Conservation (phyloP, 371 early-diverging fungal genomes). For the Mucor mucedo region DNA sequence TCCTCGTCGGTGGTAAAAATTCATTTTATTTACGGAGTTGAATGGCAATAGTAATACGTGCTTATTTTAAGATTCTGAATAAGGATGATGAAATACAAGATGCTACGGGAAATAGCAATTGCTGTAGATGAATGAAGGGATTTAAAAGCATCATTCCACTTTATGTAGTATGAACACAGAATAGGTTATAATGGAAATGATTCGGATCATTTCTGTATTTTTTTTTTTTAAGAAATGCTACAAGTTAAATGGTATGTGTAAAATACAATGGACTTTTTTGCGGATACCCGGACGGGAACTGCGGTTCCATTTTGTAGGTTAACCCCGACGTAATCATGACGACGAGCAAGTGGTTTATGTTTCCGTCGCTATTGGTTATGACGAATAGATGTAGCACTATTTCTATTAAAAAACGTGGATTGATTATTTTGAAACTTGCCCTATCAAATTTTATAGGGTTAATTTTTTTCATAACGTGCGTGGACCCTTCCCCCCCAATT, state of each 20-base stretch:
- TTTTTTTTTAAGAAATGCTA: too few relatives aligned
- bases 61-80: not conserved
- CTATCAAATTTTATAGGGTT: conserved; percentile 8
- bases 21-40: conserved; percentile 5
- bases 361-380: conserved; percentile 11
- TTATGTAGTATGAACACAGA: not conserved
- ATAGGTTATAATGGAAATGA: not conserved
- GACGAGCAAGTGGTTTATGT: not conserved
- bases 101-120: too few relatives aligned
- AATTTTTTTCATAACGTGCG: conserved; percentile 1
- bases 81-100: conserved; percentile 2
- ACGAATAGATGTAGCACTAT: conserved; percentile 17
- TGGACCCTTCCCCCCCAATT: not conserved
- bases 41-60: not conserved
- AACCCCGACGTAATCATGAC: conserved; percentile 4
- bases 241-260: not conserved
- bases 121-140: too few relatives aligned
- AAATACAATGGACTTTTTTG: not conserved
- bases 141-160: too few relatives aligned
- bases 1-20: not conserved
- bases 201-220: not conserved
- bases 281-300: not conserved
- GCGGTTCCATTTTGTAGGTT: not conserved
- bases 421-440: conserved; percentile 21
- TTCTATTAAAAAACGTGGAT: conserved; percentile 16